A percentile compares a stretch with the other conserved stretches of the same genome.
phyloP scores from a whole-genome alignment of 169 alveolate genomes.

The Plasmodium yoelii region DNA sequence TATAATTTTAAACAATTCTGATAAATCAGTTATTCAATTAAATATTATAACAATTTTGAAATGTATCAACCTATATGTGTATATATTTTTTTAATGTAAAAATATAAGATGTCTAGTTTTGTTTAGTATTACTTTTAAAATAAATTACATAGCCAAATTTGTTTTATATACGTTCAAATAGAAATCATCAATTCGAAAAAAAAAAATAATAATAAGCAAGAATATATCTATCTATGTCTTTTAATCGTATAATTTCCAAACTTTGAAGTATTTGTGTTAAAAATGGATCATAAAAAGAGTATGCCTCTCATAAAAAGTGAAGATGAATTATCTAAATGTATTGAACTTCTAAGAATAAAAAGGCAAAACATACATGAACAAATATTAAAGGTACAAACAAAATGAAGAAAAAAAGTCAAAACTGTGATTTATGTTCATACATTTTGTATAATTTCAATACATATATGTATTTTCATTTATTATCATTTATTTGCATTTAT shows the following conservation, averaged over 20 bases:
- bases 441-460: not conserved
- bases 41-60: too few species aligned
- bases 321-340: conserved; percentile 88
- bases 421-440: not conserved
- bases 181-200: not conserved
- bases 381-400: conserved; percentile 67
- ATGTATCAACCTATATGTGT: too few species aligned
- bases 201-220: not conserved
- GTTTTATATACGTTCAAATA: not conserved
- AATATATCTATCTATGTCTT: conserved; percentile 1
- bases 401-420: not conserved
- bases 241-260: not conserved
- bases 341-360: conserved; percentile 89
- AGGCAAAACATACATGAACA: conserved; percentile 88
- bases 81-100: too few species aligned
- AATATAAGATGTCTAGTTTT: too few species aligned
- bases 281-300: conserved; percentile 63
- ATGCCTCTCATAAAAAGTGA: conserved; percentile 76
- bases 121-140: too few species aligned
- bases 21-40: too few species aligned
- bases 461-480: too few species aligned
- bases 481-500: not conserved
- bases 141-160: too few species aligned
- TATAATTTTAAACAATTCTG: too few species aligned
- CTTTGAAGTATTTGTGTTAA: conserved; percentile 4